Base-by-base conservation (phyloP, 2,329 filamentous ascomycete genomes). In the Whalleya microplaca region DNA sequence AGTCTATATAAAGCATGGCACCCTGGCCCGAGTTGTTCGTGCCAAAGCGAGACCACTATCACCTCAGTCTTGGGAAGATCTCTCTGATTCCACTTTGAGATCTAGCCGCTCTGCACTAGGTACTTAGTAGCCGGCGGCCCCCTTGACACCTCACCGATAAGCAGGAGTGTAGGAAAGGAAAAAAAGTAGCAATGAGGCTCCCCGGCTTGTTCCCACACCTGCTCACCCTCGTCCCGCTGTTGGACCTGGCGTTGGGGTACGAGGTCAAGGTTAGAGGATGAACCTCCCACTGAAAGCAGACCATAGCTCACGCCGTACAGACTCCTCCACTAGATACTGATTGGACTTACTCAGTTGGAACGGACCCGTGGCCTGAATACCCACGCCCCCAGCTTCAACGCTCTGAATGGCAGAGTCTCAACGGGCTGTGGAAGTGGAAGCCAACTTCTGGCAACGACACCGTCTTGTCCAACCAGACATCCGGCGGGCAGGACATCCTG, bases 401-500 rank as follows among this genome's bases (percentile, higher is more conserved):
- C 3, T 73, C 80, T 3, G 64, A 72, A 4, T 86, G 83, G 83
- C 72, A 80, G 67, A 84, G 75, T 44, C 73, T 86, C 5, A 85
- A 86, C 55, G 84, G 84, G 0, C 77, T 86, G 3, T 86, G 84
- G 83, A 80, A 78, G 2, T 85, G 78, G 66, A 74, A 75, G 41
- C 72, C 71, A 2, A 50, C 8, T 62, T 55, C 21, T 48, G 20
- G 58, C 64, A n/a, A 60, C 8, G 48, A 49, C 19, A 44, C 54
- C 21, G 61, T 66, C 0, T 70, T 68, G 0, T 23, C 53, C 8
- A 56, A 49, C 2, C 66, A 70, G 32, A 64, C 66, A 10, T 71
- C 77, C 1, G 64, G 27, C 12, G 27, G 66, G 10, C 57, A 71
- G 5, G 76, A 81, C 46, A 73, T 80, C 1, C 66, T 77, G 41